Evolutionary conservation across 495 filamentous ascomycete species (phyloP), one percentile per base, ranked within the genome.

Genomic region (Penicillium paradoxum): DNA sequence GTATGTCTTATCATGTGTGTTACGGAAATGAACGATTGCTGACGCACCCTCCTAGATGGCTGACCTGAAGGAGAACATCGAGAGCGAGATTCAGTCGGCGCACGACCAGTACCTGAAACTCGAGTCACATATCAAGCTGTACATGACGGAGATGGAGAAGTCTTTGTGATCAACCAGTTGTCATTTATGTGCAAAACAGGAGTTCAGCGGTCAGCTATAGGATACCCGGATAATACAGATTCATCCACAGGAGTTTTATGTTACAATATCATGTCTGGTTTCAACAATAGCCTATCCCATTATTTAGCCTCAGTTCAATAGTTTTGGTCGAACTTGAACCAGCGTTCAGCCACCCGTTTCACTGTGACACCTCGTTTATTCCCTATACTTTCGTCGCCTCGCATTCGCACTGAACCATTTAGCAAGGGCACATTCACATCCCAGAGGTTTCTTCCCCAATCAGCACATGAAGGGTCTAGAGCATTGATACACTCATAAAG

Each of bases 141-240:
- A 98, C 75, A 93, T 97, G 67, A 95, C 86, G 22, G 91, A 97
- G 78, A 96, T 98, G 91, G 95, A 97, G 68, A 91, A 97, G 73
- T 84, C 83, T 53, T 79, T 91, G 54, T 90, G 65, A 85, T 30
- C 19, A 27, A 53, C 30, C 34, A 30, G 46, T 49, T 65, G 53
- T 60, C 14, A 36, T 67, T 61, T 59, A 49, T 50, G 38, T 62
- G 51, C 55, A 51, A 40, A 63, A 63, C 54, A 61, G 70, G 69
- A 72, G 70, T 75, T 74, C 53, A 64, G 51, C 53, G 67, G 61
- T 66, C 53, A 57, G 66, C 55, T 67, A 59, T 62, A 73, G 72
- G 70, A 75, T 75, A 75, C 72, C 72, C 72, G 62, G 65, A 55
- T 54, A 57, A 58, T 60, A 58, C 57, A 60, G 51, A 57, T 60